Evolutionary conservation across 495 filamentous ascomycete species (phyloP).

Genomic region (Bacidia gigantensis): DNA sequence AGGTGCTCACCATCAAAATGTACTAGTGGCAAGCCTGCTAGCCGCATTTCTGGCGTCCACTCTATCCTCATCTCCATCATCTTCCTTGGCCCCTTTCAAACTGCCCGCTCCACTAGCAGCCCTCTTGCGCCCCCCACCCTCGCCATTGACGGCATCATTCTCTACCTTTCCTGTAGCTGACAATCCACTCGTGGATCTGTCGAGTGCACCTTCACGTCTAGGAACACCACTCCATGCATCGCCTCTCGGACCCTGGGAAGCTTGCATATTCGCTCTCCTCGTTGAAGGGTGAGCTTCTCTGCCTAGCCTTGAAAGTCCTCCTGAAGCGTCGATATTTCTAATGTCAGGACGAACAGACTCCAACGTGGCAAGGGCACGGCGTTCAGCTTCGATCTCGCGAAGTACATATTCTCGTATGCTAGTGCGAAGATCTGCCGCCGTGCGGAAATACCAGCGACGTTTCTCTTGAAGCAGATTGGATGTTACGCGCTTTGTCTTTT

Average conservation of each 20-base stretch:
- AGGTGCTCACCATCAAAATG: constrained; percentile 47
- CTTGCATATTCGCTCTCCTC: constrained; percentile 61
- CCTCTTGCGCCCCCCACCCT: constrained; percentile 39
- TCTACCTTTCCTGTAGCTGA: constrained; percentile 30
- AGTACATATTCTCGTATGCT: constrained; percentile 84
- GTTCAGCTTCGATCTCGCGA: constrained; percentile 90
- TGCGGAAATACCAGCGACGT: constrained; percentile 79
- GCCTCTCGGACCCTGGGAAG: constrained; percentile 85
- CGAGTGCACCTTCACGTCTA: constrained; percentile 60
- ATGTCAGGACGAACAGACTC: constrained; percentile 89
- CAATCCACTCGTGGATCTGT: constrained; percentile 62
- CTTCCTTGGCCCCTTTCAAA: constrained; percentile 53
- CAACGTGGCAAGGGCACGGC: constrained; percentile 78
- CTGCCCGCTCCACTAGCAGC: constrained; percentile 43
- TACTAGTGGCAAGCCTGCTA: constrained; percentile 82
- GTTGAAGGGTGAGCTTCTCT: constrained; percentile 69
- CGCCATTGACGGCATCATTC: constrained; percentile 27
- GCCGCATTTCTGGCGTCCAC: constrained; percentile 93
- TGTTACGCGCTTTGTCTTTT: constrained; percentile 78
- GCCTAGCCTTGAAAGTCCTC: constrained; percentile 77
- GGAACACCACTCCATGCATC: constrained; percentile 96
- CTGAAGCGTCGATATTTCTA: constrained; percentile 76
- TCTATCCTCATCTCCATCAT: constrained; percentile 75
- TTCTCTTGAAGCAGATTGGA: constrained; percentile 79
- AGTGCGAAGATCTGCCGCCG: constrained; percentile 61